Conservation (phyloP, 208 protist species). For the Trypanosoma melophagium region DNA sequence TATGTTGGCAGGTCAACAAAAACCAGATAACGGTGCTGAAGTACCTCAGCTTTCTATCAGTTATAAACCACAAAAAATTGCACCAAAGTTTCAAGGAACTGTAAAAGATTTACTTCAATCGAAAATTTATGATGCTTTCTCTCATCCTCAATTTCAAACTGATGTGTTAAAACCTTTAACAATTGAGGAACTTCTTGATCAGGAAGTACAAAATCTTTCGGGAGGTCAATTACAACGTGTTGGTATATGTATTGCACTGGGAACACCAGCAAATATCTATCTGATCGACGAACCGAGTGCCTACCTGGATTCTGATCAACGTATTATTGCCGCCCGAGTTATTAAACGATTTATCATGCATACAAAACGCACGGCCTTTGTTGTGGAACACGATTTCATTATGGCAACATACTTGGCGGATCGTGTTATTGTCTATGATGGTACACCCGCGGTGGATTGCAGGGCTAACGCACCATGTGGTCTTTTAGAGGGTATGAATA, state of each 20-base stretch:
- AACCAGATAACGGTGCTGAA: constrained; percentile 81
- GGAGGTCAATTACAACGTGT: constrained; percentile 99
- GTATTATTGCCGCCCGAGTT: constrained; percentile 98
- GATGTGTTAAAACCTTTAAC: constrained; percentile 99
- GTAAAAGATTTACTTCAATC: constrained; percentile 96
- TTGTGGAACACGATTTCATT: constrained; percentile 99
- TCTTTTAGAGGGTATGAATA: constrained; percentile 95
- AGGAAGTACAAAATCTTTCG: constrained; percentile 97
- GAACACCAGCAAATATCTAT: constrained; percentile 99
- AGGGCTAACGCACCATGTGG: constrained; percentile 88
- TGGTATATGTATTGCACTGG: constrained; percentile 97
- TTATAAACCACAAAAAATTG: constrained; percentile 99
- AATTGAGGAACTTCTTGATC: constrained; percentile 98
- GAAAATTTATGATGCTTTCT: constrained; percentile 96
- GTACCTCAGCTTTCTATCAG: constrained; percentile 97
- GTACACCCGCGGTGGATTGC: constrained; percentile 94
- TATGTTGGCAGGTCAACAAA: constrained; percentile 96
- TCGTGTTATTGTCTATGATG: constrained; percentile 99
- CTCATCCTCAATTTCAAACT: constrained; percentile 97
- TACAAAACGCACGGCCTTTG: constrained; percentile 98
- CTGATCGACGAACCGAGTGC: constrained; percentile 99
- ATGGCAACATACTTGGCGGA: constrained; percentile 99
- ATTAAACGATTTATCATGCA: constrained; percentile 99
- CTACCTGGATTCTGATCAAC: constrained; percentile 99
- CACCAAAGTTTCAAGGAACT: constrained; percentile 97